Evolutionary conservation across 441 rosid genomes (phyloP).

Genomic region (Pelargonium myrrhifolium): DNA sequence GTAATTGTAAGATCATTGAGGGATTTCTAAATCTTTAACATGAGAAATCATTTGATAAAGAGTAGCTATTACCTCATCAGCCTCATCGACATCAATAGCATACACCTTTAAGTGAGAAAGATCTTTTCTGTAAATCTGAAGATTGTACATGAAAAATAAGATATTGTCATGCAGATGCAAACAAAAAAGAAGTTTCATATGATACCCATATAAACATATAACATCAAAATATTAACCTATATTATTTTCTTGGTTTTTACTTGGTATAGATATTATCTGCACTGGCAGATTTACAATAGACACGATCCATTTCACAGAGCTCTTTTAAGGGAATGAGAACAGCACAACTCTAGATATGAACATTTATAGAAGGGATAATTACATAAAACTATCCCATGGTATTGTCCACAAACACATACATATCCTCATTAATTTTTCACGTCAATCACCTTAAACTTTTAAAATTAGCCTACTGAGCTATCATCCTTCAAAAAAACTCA

Average conservation of each 20-base stretch:
- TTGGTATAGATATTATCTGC: background rate
- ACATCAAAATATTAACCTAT: background rate
- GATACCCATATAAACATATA: background rate
- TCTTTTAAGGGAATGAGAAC: background rate
- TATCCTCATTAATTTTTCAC: too few relatives aligned
- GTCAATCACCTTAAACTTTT: background rate
- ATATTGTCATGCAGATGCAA: conserved; percentile 3
- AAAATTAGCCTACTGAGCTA: background rate
- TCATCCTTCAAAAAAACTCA: background rate
- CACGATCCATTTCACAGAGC: background rate
- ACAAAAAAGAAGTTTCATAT: background rate
- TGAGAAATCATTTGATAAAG: background rate
- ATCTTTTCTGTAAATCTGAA: conserved; percentile 61
- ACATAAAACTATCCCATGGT: too few relatives aligned
- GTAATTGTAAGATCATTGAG: background rate
- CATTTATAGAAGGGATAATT: too few relatives aligned
- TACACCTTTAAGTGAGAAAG: conserved; percentile 88
- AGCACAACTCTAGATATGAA: background rate
- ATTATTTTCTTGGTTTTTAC: background rate
- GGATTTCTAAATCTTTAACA: background rate
- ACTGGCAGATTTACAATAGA: background rate
- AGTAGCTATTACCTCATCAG: conserved; percentile 73
- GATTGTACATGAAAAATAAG: conserved; percentile 22
- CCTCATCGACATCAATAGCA: conserved; percentile 97
- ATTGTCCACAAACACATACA: too few relatives aligned